Conservation (phyloP, 106 monocot genomes). For the Amphibolis antarctica region DNA sequence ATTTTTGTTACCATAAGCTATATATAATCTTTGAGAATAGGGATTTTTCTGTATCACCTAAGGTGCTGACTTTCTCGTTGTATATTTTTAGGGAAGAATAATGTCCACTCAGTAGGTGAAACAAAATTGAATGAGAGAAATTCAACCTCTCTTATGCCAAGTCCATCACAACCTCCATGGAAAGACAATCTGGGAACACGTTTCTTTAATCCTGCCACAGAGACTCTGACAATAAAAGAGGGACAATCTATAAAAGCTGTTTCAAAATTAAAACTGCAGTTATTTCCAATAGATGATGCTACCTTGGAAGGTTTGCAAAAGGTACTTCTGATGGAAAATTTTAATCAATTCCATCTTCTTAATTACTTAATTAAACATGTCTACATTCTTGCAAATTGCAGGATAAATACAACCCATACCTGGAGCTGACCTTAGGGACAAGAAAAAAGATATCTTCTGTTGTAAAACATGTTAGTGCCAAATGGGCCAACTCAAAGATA, state of each 20-base stretch:
- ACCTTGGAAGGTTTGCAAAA: conserved; percentile 59
- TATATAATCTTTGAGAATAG: too few relatives aligned
- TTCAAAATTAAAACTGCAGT: conserved; percentile 63
- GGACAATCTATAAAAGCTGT: neutral
- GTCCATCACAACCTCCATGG: neutral
- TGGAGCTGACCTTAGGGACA: conserved; percentile 78
- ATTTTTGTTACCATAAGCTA: too few relatives aligned
- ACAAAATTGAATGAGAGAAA: neutral
- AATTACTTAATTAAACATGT: neutral
- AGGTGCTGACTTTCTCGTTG: too few relatives aligned
- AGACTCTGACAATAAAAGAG: neutral
- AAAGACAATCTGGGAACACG: neutral
- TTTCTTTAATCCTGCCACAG: neutral
- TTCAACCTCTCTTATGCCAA: neutral
- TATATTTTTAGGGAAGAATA: neutral
- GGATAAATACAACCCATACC: conserved; percentile 69
- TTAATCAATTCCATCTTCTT: neutral
- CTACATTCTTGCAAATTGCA: conserved; percentile 11
- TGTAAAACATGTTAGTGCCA: conserved; percentile 63
- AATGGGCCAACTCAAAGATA: conserved; percentile 63
- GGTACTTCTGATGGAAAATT: conserved; percentile 20
- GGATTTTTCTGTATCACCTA: too few relatives aligned
- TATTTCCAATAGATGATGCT: conserved; percentile 74
- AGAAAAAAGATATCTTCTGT: conserved; percentile 84
- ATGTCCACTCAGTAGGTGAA: neutral